A percentile compares a stretch with the other conserved stretches of the same genome.
phyloP scores from a whole-genome alignment of 1,284 basidiomycete species.

The Omphalotus olearius region DNA sequence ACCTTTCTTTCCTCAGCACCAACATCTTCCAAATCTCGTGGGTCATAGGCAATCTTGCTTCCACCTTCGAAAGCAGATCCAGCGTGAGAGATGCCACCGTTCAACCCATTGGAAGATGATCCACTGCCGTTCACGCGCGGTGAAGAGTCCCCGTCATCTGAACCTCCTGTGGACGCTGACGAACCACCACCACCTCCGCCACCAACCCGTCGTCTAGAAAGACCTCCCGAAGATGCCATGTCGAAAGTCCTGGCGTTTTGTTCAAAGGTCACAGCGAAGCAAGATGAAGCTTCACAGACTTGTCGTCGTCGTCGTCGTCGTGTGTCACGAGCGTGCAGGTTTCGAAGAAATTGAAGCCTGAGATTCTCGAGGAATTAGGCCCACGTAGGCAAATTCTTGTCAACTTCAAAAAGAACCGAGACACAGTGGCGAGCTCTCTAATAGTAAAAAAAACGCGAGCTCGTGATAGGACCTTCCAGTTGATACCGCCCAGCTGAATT shows the following conservation, averaged over 20 bases:
- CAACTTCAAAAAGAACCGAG: too few species aligned
- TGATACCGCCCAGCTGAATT: too few species aligned
- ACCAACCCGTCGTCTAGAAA: slow-evolving; percentile 19
- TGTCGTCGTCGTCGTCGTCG: too few species aligned
- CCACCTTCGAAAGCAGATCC: slow-evolving; percentile 82
- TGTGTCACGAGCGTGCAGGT: too few species aligned
- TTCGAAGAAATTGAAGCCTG: too few species aligned
- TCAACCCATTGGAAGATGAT: not conserved
- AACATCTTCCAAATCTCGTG: slow-evolving; percentile 81
- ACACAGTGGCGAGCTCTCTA: too few species aligned
- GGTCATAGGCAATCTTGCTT: slow-evolving; percentile 90
- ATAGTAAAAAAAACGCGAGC: too few species aligned
- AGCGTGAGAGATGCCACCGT: slow-evolving; percentile 37
- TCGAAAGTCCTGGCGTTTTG: not conserved
- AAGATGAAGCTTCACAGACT: too few species aligned
- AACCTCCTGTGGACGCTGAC: slow-evolving; percentile 22
- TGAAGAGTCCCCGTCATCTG: not conserved
- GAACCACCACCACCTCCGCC: slow-evolving; percentile 15
- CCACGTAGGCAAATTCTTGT: too few species aligned
- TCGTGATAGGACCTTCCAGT: too few species aligned
- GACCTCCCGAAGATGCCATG: slow-evolving; percentile 14
- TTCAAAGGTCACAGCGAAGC: not conserved
- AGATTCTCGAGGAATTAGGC: too few species aligned
- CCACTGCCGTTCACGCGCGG: not conserved
- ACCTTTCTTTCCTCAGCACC: slow-evolving; percentile 61